Base-by-base conservation (phyloP, 2,329 filamentous ascomycete species). In the Ophiobolus disseminans region DNA sequence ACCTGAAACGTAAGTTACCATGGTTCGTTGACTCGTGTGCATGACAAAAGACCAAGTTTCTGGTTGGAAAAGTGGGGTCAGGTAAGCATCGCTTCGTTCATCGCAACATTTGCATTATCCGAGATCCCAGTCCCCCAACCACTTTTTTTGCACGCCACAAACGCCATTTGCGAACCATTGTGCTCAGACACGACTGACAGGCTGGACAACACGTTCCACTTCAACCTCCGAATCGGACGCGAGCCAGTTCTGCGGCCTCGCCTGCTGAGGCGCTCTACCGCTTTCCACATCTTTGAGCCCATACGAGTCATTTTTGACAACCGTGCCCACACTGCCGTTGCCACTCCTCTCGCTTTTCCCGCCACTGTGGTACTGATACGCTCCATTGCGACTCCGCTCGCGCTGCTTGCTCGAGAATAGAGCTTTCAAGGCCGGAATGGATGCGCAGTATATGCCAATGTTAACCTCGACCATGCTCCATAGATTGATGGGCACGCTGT, bases 391-490 rank as follows among this genome's bases (percentile, higher is more conserved):
- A 25, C 43, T 59, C 3, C 57, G 41, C 11, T 58, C 31, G 21
- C 53, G 36, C 40, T 64, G 59, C 9, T 36, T 35, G 16, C 36
- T 50, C 38, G 36, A 52, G 34, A 60, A 58, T 14, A 97, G 78
- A 2, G 92, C 91, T 68, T 96, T 97, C 45, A 96, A 77, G 0
- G 88, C 91, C 5, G 92, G 92, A 20, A 96, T 89, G 58, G 90
- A 96, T 28, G 89, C 91, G 66, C 90, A 95, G 45, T 90, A 86
- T 58, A 96, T 91, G 17, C 90, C 91, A 2, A 95, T 80, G 58
- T 96, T 93, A 63, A 96, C 90, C 73, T 97, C 92, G 50, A 97
- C 84, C 25, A 88, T 89, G 17, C 89, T 92, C 92, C 91, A 97
- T 86, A 96, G 90, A 63, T 95, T 87, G 0, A 90, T 89, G n/a